phyloP scores from a whole-genome alignment of 352 stramenopile species.

The Peronospora destructor region DNA sequence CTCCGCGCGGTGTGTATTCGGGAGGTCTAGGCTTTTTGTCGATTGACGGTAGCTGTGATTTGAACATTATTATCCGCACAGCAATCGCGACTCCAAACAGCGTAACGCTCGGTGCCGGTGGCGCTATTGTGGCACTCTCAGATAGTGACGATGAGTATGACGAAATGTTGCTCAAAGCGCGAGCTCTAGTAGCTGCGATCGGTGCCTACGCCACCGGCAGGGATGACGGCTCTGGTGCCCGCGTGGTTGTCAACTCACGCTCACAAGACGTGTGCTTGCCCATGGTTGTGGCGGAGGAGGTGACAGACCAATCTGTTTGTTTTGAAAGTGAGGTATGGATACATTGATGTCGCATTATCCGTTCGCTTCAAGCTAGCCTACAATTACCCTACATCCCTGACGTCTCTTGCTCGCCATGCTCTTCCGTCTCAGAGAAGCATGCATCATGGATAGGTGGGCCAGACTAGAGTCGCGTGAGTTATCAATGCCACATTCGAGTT shows the following conservation, averaged over 20 bases:
- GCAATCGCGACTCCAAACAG: conserved; percentile 81
- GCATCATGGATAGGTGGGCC: too few relatives aligned
- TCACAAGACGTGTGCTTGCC: not conserved
- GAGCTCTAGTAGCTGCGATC: conserved; percentile 53
- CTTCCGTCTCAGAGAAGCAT: too few relatives aligned
- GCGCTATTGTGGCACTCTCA: conserved; percentile 93
- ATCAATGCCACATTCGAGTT: too few relatives aligned
- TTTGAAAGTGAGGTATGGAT: too few relatives aligned
- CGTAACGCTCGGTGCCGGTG: conserved; percentile 89
- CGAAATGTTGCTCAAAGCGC: conserved; percentile 90
- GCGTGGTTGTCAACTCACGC: conserved; percentile 23
- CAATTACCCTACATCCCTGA: too few relatives aligned
- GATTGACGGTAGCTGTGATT: conserved; percentile 91
- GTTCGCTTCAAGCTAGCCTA: too few relatives aligned
- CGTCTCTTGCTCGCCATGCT: too few relatives aligned
- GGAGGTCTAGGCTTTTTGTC: conserved; percentile 94
- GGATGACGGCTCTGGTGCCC: conserved; percentile 31
- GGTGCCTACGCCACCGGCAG: conserved; percentile 48
- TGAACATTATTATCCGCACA: conserved; percentile 98
- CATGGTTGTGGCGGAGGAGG: too few relatives aligned
- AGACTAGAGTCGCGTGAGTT: too few relatives aligned
- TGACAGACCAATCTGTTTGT: too few relatives aligned
- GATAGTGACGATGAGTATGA: conserved; percentile 91
- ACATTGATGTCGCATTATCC: too few relatives aligned
- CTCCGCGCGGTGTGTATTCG: conserved; percentile 91